Evolutionary conservation across 2,329 filamentous ascomycete species (phyloP).

Genomic region (Dryadomyces quercivorus): DNA sequence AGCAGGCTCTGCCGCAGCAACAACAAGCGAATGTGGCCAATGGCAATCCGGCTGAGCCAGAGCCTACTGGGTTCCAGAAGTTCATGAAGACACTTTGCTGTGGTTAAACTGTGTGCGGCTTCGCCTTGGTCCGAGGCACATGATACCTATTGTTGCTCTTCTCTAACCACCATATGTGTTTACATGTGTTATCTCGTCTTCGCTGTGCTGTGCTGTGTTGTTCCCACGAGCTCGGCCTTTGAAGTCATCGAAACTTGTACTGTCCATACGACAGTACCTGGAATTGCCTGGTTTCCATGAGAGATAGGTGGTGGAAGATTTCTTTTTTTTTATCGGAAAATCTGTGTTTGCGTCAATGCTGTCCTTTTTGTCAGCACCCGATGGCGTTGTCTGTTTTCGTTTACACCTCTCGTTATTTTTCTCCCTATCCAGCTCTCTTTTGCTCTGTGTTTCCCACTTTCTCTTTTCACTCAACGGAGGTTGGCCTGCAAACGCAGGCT

Average conservation of each 20-base stretch:
- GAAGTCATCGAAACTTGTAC: not conserved
- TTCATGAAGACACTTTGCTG: conserved; percentile 89
- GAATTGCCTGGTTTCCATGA: not conserved
- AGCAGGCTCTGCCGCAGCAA: conserved; percentile 25
- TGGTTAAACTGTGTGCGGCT: conserved; percentile 36
- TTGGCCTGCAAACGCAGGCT: not conserved
- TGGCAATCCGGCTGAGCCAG: conserved; percentile 51
- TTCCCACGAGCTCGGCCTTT: not conserved
- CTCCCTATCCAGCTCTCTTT: not conserved
- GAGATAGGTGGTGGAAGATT: not conserved
- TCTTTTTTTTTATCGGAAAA: not conserved
- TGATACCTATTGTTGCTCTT: not conserved
- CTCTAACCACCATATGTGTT: not conserved
- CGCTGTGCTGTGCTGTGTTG: not conserved
- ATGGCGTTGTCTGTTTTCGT: not conserved
- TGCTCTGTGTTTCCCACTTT: not conserved
- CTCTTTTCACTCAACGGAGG: not conserved
- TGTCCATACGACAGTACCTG: not conserved
- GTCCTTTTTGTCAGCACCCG: not conserved
- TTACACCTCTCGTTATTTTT: not conserved
- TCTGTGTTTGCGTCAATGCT: not conserved
- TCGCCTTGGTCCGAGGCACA: not conserved
- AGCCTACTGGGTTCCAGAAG: conserved; percentile 79
- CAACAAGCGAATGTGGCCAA: conserved; percentile 25
- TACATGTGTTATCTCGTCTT: not conserved